Evolutionary conservation across 352 stramenopile genomes (phyloP).

Genomic region (Elongisporangium prolatum): DNA sequence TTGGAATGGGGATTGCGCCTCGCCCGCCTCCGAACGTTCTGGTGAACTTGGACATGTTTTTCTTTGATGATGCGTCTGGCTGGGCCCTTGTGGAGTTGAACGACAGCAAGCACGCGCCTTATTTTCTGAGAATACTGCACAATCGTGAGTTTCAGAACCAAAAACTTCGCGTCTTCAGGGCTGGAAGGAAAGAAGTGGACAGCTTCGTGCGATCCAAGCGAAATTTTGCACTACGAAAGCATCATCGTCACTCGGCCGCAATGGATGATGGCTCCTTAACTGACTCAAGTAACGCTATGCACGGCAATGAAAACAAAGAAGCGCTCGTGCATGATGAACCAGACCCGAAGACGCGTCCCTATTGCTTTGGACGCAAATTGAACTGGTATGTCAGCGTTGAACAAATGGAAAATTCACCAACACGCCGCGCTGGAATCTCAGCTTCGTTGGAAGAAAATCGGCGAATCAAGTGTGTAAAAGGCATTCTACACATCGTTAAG

Average conservation of each 20-base stretch:
- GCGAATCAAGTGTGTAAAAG: conserved; percentile 55
- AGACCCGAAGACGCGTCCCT: conserved; percentile 19
- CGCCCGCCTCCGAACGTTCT: conserved; percentile 17
- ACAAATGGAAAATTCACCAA: conserved; percentile 50
- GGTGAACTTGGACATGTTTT: conserved; percentile 56
- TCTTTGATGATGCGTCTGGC: conserved; percentile 60
- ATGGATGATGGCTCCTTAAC: not conserved
- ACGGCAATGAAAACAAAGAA: not conserved
- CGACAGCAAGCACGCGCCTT: conserved; percentile 32
- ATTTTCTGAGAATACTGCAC: conserved; percentile 57
- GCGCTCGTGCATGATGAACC: conserved; percentile 3
- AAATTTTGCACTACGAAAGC: conserved; percentile 11
- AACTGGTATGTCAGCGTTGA: conserved; percentile 71
- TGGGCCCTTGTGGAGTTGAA: conserved; percentile 76
- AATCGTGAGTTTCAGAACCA: conserved; percentile 43
- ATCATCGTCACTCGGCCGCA: not conserved
- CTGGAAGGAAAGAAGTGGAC: conserved; percentile 51
- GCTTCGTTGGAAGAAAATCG: conserved; percentile 57
- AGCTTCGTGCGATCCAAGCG: conserved; percentile 54
- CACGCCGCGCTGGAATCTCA: conserved; percentile 51
- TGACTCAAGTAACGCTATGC: not conserved
- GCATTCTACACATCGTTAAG: conserved; percentile 61
- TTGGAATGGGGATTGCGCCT: conserved; percentile 2
- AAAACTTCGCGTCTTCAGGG: conserved; percentile 51
- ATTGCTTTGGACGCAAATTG: conserved; percentile 67